phyloP scores from a whole-genome alignment of 768 basidiomycete species.

The Podaxis pistillaris region DNA sequence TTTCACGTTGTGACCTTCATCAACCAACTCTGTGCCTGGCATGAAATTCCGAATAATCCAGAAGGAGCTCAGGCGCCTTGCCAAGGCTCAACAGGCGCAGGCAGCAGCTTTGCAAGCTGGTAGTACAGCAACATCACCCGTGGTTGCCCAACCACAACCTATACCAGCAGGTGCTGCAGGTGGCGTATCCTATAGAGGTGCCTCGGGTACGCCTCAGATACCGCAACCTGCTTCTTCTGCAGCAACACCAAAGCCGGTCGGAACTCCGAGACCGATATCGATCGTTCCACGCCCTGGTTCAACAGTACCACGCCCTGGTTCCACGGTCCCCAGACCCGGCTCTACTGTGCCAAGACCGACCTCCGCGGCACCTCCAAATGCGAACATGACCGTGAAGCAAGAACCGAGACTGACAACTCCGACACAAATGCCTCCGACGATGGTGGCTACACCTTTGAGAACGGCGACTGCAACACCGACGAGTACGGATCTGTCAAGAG shows the following conservation, averaged over 20 bases:
- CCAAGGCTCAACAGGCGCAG: constrained; percentile 46
- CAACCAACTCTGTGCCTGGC: constrained; percentile 1
- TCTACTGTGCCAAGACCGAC: constrained; percentile 30
- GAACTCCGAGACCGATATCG: constrained; percentile 36
- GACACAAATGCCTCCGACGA: constrained; percentile 22
- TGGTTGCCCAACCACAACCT: constrained; percentile 15
- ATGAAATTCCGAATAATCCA: constrained; percentile 26
- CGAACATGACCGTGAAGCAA: neutral
- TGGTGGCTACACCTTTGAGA: constrained; percentile 13
- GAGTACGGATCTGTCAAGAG: constrained; percentile 32
- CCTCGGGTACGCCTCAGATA: constrained; percentile 20
- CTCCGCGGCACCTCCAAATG: constrained; percentile 19
- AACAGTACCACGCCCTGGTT: constrained; percentile 21
- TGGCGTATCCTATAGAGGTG: neutral
- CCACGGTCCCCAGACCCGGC: constrained; percentile 22
- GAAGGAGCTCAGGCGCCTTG: constrained; percentile 73
- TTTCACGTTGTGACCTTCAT: constrained; percentile 12
- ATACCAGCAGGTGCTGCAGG: constrained; percentile 4
- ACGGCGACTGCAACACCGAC: constrained; percentile 25
- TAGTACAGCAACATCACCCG: constrained; percentile 13
- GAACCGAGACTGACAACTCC: constrained; percentile 18
- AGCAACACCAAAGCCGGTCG: constrained; percentile 31
- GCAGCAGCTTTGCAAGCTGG: constrained; percentile 9
- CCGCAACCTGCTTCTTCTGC: constrained; percentile 18
- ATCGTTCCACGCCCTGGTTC: constrained; percentile 25